Conservation (phyloP, 768 basidiomycete genomes). For the Rubroboletus satanas region DNA sequence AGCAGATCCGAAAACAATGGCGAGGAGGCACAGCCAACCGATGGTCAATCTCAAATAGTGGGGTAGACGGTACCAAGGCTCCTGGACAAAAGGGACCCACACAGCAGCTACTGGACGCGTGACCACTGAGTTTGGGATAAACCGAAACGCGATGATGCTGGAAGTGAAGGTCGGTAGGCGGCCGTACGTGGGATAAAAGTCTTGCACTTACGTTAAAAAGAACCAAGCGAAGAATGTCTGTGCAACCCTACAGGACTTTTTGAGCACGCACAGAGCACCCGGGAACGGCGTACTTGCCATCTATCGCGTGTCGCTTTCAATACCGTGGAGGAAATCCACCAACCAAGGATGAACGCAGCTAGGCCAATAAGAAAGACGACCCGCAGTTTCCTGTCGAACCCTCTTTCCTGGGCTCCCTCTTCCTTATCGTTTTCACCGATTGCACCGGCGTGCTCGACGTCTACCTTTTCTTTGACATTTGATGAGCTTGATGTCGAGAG, state of each 20-base stretch:
- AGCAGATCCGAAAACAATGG: conserved; percentile 78
- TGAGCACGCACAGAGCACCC: not conserved
- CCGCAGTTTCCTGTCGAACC: conserved; percentile 28
- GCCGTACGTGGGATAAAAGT: not conserved
- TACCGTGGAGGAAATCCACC: conserved; percentile 81
- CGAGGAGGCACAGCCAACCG: conserved; percentile 77
- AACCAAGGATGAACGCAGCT: conserved; percentile 65
- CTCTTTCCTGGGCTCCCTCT: not conserved
- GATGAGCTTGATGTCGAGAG: conserved; percentile 12
- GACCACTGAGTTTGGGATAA: conserved; percentile 67
- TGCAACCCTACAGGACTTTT: conserved; percentile 52
- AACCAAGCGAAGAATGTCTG: conserved; percentile 83
- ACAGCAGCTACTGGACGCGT: conserved; percentile 66
- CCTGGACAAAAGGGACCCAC: conserved; percentile 63
- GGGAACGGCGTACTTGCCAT: conserved; percentile 46
- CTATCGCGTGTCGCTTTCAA: conserved; percentile 66
- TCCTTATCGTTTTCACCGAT: conserved; percentile 9
- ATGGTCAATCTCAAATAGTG: conserved; percentile 52
- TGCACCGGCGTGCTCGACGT: conserved; percentile 13
- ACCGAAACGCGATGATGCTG: conserved; percentile 81
- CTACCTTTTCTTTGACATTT: conserved; percentile 15
- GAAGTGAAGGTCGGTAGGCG: not conserved
- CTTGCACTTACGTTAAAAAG: conserved; percentile 58
- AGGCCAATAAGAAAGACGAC: conserved; percentile 48
- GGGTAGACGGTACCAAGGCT: conserved; percentile 64